Conservation (phyloP, 441 rosid genomes). For the Populus tomentosa region DNA sequence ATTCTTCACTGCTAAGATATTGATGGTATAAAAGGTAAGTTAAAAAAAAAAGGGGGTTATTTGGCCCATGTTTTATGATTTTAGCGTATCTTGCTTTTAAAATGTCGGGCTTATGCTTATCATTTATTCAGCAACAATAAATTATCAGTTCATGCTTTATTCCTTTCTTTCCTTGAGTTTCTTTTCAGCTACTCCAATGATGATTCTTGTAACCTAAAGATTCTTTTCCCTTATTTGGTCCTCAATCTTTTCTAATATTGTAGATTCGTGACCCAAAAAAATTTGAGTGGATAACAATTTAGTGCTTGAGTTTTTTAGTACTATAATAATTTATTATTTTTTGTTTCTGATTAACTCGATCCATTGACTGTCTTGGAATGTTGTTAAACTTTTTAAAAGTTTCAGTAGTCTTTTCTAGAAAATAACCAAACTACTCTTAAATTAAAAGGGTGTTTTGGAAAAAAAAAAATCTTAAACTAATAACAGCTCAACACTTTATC, state of each 20-base stretch:
- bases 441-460: no score
- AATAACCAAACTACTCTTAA: no score
- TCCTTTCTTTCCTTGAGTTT: constrained; percentile 1
- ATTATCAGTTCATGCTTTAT: constrained; percentile 4
- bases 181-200: constrained; percentile 11
- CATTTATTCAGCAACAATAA: constrained; percentile 17
- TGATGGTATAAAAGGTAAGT: not conserved
- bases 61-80: constrained; percentile 14
- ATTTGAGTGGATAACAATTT: not conserved
- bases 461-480: no score
- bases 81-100: constrained; percentile 7
- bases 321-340: not conserved
- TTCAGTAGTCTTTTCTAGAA: no score
- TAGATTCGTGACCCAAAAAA: not conserved
- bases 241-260: not conserved
- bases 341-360: no score
- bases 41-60: not conserved
- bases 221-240: constrained; percentile 2
- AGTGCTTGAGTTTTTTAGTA: not conserved
- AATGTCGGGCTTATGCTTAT: constrained; percentile 33
- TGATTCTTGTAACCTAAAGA: constrained; percentile 10
- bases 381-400: no score
- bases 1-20: not conserved
- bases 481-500: no score
- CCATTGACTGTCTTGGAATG: no score